Base-by-base conservation (phyloP, 208 protist genomes). In the Trypanosoma theileri region DNA sequence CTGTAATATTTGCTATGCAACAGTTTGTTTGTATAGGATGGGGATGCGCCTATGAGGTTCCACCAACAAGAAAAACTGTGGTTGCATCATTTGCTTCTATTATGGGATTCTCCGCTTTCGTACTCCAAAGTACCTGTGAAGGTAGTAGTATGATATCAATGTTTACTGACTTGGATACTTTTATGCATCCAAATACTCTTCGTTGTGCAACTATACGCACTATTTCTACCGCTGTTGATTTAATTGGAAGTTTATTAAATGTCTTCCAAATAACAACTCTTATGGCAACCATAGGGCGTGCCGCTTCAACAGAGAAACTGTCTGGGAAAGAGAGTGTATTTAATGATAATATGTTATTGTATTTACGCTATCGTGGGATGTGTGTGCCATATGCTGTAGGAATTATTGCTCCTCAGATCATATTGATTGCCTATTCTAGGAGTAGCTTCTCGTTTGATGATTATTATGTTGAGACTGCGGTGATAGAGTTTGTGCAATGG, bases 11-110 rank as follows among this genome's bases (percentile, higher is more conserved):
- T 46, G 72, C 76, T 59, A 41, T 73, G 59, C 77, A 84, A 59
- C 65, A 89, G 81, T 66, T 89, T 44, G 62, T 89, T 10, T 69
- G 68, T 12, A 59, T 92, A 61, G 86, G 82, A 0, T 92, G 80
- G 81, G 86, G 86, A 1, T 70, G 83, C n/a, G 83, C 83, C 13
- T 88, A 81, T 69, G 21, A 69, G 0, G 48, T 51, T 6, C 59
- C 84, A 0, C 70, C 78, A 10, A 77, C 74, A 0, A 66, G 55
- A 19, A 63, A 82, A 28, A 79, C 79, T 44, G 41, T 87, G 0
- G 59, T 81, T 3, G 63, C 81, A 19, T 51, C 55, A 59, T 9
- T 86, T 24, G 50, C 58, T 52, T 83, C 75, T n/a, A 48, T 77
- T 14, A 66, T 58, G 13, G 59, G 66, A 42, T 85, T 87, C 48